A percentile compares a stretch with the other conserved stretches of the same genome.
Evolutionary conservation across 2,329 filamentous ascomycete genomes (phyloP).

Genomic region (Teratosphaeriaceae sp.): DNA sequence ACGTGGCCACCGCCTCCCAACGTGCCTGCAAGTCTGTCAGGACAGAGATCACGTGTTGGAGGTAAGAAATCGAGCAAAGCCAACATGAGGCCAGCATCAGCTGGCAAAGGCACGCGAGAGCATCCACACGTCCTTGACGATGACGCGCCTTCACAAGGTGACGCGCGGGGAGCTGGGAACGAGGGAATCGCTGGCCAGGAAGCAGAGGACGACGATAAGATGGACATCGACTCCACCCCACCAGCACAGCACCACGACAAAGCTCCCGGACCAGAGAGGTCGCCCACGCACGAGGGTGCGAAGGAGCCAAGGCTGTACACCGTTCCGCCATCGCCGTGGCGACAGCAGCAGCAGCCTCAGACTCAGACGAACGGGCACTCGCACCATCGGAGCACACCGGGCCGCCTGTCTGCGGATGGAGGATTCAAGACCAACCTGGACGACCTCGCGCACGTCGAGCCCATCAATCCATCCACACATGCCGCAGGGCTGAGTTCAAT

Average conservation of each 20-base stretch:
- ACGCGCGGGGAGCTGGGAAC: constrained; percentile 12
- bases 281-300: constrained; percentile 5
- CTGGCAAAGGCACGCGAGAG: constrained; percentile 13
- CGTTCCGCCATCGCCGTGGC: constrained; percentile 27
- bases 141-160: constrained; percentile 23
- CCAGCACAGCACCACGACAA: constrained; percentile 15
- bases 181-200: constrained; percentile 9
- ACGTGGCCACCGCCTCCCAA: constrained; percentile 18
- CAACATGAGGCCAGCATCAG: constrained; percentile 6
- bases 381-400: constrained; percentile 1
- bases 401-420: neutral
- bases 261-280: constrained; percentile 3
- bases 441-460: constrained; percentile 41
- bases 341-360: constrained; percentile 19
- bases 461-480: constrained; percentile 40
- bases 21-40: constrained; percentile 12
- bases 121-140: constrained; percentile 27
- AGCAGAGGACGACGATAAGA: constrained; percentile 31
- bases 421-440: constrained; percentile 36
- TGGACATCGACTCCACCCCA: constrained; percentile 42
- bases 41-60: constrained; percentile 15
- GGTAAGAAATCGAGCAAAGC: constrained; percentile 21
- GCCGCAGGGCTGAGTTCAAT: constrained; percentile 48
- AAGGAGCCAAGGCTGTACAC: constrained; percentile 28
- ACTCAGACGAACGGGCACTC: constrained; percentile 3